A percentile compares a stretch with the other conserved stretches of the same genome.
phyloP scores from a whole-genome alignment of 106 monocot genomes.

The Platanthera zijinensis region DNA sequence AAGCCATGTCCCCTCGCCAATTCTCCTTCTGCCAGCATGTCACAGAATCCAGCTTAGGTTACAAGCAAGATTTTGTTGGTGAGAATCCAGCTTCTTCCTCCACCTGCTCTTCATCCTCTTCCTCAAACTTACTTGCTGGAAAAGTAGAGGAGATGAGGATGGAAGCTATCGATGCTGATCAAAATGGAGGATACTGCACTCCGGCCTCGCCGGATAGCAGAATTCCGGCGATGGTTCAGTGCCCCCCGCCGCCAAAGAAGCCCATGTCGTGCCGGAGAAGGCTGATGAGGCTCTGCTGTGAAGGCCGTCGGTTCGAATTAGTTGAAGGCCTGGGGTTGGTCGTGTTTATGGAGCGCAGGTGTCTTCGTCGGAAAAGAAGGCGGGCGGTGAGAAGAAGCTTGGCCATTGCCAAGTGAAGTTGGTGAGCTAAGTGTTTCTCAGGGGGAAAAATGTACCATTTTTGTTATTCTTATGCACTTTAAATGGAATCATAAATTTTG shows the following conservation, averaged over 20 bases:
- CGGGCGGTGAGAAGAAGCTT: not conserved
- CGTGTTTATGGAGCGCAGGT: not conserved
- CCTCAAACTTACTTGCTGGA: not conserved
- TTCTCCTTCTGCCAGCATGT: not conserved
- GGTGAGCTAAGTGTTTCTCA: not conserved
- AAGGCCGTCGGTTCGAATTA: not conserved
- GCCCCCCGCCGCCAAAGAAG: constrained; percentile 9
- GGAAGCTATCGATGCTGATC: not conserved
- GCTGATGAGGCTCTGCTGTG: too few species aligned
- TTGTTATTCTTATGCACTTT: too few species aligned
- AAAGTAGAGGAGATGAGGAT: not conserved
- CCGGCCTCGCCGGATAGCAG: not conserved
- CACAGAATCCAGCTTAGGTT: not conserved
- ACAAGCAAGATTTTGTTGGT: not conserved
- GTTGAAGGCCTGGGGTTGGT: not conserved
- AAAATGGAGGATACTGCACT: constrained; percentile 7
- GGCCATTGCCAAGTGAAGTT: not conserved
- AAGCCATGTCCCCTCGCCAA: not conserved
- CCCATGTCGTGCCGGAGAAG: not conserved
- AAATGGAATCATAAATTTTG: too few species aligned
- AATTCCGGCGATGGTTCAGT: not conserved
- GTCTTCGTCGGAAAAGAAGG: not conserved
- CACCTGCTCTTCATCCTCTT: constrained; percentile 1
- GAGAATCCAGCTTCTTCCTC: not conserved
- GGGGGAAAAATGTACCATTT: not conserved